Percentiles rank a stretch among this genome's conserved stretches.
Evolutionary conservation across 306 rosid genomes (phyloP).

Genomic region (Cucumis melo): DNA sequence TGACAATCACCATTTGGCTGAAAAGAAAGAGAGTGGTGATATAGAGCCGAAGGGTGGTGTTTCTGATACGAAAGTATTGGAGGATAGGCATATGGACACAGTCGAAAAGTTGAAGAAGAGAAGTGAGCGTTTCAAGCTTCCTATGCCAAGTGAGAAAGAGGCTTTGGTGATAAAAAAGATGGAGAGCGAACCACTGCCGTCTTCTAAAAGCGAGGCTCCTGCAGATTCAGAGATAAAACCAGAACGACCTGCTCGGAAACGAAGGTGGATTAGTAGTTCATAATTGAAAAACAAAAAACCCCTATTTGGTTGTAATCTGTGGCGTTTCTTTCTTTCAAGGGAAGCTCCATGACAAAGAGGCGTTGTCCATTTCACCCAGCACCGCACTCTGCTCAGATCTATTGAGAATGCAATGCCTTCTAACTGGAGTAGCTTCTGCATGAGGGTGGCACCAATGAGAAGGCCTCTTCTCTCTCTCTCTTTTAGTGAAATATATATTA

Average conservation of each 20-base stretch:
- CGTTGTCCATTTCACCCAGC: slow-evolving; percentile 12
- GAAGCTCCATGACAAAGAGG: slow-evolving; percentile 12
- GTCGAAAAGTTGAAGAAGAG: slow-evolving; percentile 97
- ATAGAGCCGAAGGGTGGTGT: slow-evolving; percentile 45
- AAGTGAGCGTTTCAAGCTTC: slow-evolving; percentile 96
- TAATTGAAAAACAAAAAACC: neutral
- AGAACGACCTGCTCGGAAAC: slow-evolving; percentile 90
- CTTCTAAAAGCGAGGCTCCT: slow-evolving; percentile 47
- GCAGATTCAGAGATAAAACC: slow-evolving; percentile 62
- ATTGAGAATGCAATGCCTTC: neutral
- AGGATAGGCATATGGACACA: slow-evolving; percentile 73
- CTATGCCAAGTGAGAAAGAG: slow-evolving; percentile 92
- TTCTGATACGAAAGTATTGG: slow-evolving; percentile 34
- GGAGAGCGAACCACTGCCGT: slow-evolving; percentile 62
- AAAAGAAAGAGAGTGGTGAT: slow-evolving; percentile 54
- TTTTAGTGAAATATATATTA: slow-evolving; percentile 16
- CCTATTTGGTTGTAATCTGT: neutral
- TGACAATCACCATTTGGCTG: slow-evolving; percentile 35
- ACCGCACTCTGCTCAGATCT: slow-evolving; percentile 14
- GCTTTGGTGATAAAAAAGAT: slow-evolving; percentile 40
- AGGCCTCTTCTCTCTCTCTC: slow-evolving; percentile 17
- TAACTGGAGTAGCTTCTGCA: slow-evolving; percentile 11
- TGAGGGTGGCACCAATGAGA: slow-evolving; percentile 32
- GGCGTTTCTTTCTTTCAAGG: slow-evolving; percentile 10
- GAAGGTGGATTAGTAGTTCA: slow-evolving; percentile 84